Evolutionary conservation across 345 rosid genomes (phyloP).

Genomic region (Aquilaria sinensis): DNA sequence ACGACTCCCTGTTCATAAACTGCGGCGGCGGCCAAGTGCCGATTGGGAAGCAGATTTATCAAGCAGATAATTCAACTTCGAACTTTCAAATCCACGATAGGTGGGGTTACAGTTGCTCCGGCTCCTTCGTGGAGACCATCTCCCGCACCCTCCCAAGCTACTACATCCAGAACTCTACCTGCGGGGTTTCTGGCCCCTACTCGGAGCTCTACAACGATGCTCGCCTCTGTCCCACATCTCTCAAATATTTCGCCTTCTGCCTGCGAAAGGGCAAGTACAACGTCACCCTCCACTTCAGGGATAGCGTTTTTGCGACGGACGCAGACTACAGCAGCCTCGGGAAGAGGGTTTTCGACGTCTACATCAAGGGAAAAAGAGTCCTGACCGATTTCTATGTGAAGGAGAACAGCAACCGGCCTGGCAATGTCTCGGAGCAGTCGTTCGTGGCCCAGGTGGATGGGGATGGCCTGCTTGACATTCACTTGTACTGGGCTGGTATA

Average conservation of each 20-base stretch:
- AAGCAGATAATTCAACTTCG: too few relatives aligned
- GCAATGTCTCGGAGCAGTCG: too few relatives aligned
- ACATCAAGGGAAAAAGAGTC: conserved; percentile 29
- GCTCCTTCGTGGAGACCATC: too few relatives aligned
- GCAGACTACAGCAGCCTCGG: conserved; percentile 28
- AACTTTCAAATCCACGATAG: too few relatives aligned
- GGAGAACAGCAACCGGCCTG: conserved; percentile 7
- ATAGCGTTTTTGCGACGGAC: conserved; percentile 33
- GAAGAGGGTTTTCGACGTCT: conserved; percentile 41
- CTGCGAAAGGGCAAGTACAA: conserved; percentile 41
- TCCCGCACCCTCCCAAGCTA: too few relatives aligned
- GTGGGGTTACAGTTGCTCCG: too few relatives aligned
- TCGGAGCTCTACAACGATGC: conserved; percentile 29
- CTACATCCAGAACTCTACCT: too few relatives aligned
- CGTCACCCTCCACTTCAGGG: conserved; percentile 47
- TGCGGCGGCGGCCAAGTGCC: too few relatives aligned
- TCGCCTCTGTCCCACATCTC: conserved; percentile 36
- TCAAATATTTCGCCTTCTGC: conserved; percentile 46
- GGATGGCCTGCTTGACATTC: conserved; percentile 22
- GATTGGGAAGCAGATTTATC: too few relatives aligned
- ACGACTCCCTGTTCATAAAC: too few relatives aligned
- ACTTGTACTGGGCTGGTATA: conserved; percentile 31
- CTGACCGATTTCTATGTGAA: conserved; percentile 21
- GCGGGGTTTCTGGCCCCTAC: neutral
- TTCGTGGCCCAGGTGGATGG: conserved; percentile 4